Evolutionary conservation across 1,284 basidiomycete species (phyloP), one percentile per base, ranked within the genome.

Genomic region (Ceratobasidium sp.): DNA sequence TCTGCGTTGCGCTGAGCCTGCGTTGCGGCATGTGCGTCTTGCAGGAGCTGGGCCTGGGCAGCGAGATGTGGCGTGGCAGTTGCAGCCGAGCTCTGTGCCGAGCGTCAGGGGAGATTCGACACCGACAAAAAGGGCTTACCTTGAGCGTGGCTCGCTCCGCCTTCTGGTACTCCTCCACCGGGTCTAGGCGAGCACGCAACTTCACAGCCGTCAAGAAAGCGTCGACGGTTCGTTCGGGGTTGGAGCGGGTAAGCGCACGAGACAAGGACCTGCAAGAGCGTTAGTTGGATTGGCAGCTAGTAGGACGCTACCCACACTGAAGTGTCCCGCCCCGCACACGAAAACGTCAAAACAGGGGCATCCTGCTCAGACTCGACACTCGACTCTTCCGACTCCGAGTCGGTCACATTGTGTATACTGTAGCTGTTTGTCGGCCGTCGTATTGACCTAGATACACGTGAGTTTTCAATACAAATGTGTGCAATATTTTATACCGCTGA

Each of bases 121-220:
- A n/a, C n/a, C n/a, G n/a, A n/a, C n/a, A n/a, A n/a, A n/a, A n/a
- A n/a, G 7, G 22, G 74, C 71, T 37, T 49, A 76, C 76, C 76
- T 66, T 62, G 29, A 75, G 56, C n/a, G 54, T n/a, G 16, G 62
- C 49, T 14, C 72, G 61, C 34, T 74, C 74, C 9, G 65, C 48
- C 22, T 77, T 73, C 27, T 72, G 53, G 51, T 76, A 76, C 64
- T 77, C 75, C 59, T 77, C 75, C n/a, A 74, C 49, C 11, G 76
- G 76, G 65, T 77, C 76, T 37, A 37, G 61, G 7, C 65, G 71
- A 19, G 69, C 56, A 34, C 75, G 63, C 16, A 77, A 43, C 63
- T 61, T 58, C 3, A 77, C 75, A 27, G 76, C 76, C 11, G 49
- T 29, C n/a, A 74, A 68, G 43, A 77, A 77, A 2, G 37, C 41